phyloP scores from a whole-genome alignment of 495 filamentous ascomycete genomes.

The Xylaria palmicola region DNA sequence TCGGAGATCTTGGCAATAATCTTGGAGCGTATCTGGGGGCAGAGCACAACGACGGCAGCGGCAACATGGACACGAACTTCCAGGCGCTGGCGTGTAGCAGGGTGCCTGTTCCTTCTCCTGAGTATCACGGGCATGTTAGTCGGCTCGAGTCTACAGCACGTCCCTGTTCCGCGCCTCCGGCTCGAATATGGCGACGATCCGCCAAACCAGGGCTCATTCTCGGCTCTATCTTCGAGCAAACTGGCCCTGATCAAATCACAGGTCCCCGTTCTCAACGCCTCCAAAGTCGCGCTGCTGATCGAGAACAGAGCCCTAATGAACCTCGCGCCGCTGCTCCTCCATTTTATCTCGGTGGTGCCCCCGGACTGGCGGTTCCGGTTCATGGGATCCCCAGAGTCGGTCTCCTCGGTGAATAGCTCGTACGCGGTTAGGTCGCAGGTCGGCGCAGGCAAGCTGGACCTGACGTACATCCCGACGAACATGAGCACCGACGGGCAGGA shows the following conservation, averaged over 20 bases:
- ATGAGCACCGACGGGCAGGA: conserved; percentile 46
- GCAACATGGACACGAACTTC: background rate
- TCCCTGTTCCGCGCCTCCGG: background rate
- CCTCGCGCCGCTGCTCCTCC: conserved; percentile 48
- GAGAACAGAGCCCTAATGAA: conserved; percentile 45
- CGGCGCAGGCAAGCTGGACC: conserved; percentile 43
- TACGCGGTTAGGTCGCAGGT: conserved; percentile 40
- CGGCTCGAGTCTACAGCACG: background rate
- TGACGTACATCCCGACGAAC: conserved; percentile 44
- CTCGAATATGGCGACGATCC: background rate
- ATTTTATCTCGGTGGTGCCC: conserved; percentile 52
- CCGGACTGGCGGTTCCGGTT: conserved; percentile 55
- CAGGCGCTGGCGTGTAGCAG: background rate
- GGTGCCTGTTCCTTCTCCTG: background rate
- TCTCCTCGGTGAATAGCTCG: conserved; percentile 37
- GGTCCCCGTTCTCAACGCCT: conserved; percentile 38
- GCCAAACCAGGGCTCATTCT: background rate
- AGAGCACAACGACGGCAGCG: background rate
- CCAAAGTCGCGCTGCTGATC: conserved; percentile 51
- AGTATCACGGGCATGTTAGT: background rate
- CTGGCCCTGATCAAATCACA: background rate
- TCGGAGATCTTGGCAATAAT: background rate
- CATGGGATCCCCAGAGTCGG: conserved; percentile 43
- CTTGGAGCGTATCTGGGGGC: background rate
- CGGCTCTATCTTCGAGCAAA: background rate